phyloP scores from a whole-genome alignment of 352 stramenopile species.

The Pythium aquatile region DNA sequence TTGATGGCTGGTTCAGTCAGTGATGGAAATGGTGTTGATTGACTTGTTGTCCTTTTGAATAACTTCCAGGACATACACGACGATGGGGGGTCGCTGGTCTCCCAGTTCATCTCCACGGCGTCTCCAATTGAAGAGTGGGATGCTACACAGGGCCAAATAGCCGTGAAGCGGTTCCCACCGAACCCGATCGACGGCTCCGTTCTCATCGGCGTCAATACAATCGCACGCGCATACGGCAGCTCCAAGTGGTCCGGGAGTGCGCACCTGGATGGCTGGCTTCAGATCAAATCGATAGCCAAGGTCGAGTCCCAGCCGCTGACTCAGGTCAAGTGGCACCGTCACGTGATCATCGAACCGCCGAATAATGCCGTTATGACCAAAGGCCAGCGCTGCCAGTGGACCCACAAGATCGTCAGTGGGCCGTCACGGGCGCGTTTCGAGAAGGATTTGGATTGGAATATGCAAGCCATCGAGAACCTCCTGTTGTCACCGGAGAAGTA shows the following conservation, averaged over 20 bases:
- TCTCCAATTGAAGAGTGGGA: background rate
- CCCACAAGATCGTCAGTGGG: background rate
- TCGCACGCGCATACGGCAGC: background rate
- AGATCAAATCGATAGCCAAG: background rate
- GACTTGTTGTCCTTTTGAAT: background rate
- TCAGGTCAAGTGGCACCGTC: slow-evolving; percentile 3
- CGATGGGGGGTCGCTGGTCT: background rate
- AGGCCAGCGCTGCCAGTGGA: background rate
- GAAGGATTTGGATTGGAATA: slow-evolving; percentile 1
- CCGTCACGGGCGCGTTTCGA: background rate
- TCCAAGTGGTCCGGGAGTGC: background rate
- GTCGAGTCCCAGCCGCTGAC: background rate
- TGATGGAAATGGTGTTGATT: too few species aligned
- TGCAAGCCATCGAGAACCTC: background rate
- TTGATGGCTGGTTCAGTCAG: background rate
- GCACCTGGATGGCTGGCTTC: background rate
- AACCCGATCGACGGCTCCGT: background rate
- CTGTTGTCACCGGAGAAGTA: background rate
- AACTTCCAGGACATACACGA: background rate
- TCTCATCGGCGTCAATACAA: background rate
- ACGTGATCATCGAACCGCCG: background rate
- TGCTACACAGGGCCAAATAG: background rate
- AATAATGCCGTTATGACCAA: background rate
- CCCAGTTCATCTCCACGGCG: background rate
- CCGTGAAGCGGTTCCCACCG: background rate